Conservation (phyloP, 176 grass and related monocot species). For the Rhipidocladum racemiflorum region DNA sequence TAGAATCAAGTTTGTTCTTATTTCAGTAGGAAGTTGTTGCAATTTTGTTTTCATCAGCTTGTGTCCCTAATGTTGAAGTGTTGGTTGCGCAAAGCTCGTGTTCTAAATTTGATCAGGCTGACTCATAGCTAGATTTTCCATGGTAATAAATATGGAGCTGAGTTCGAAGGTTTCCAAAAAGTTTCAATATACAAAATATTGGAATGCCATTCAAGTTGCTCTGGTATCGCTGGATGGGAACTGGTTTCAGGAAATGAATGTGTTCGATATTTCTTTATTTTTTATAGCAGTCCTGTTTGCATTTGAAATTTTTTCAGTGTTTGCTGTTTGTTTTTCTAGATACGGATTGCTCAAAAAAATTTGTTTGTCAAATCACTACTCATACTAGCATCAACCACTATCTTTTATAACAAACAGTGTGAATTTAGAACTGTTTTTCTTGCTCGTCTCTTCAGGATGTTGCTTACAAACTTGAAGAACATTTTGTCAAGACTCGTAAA, state of each 20-base stretch:
- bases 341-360: not conserved
- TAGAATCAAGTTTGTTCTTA: not conserved
- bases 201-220: not conserved
- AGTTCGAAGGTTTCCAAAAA: not conserved
- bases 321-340: not conserved
- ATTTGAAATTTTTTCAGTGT: not conserved
- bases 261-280: not conserved
- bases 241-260: not conserved
- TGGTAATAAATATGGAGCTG: not conserved
- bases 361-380: not conserved
- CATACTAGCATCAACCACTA: not conserved
- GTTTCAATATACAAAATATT: not conserved
- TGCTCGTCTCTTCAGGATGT: slow-evolving; percentile 56
- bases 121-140: not conserved
- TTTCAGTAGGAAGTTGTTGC: not conserved
- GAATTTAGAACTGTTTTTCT: slow-evolving; percentile 1
- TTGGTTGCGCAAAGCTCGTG: not conserved
- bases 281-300: not conserved
- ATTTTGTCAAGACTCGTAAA: slow-evolving; percentile 61
- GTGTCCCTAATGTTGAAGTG: not conserved
- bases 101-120: not conserved
- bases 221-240: not conserved
- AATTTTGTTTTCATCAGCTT: not conserved
- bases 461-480: slow-evolving; percentile 74
- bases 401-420: not conserved